Evolutionary conservation across 2,329 filamentous ascomycete species (phyloP), one percentile per base, ranked within the genome.

Genomic region (Xylariaceae sp.): DNA sequence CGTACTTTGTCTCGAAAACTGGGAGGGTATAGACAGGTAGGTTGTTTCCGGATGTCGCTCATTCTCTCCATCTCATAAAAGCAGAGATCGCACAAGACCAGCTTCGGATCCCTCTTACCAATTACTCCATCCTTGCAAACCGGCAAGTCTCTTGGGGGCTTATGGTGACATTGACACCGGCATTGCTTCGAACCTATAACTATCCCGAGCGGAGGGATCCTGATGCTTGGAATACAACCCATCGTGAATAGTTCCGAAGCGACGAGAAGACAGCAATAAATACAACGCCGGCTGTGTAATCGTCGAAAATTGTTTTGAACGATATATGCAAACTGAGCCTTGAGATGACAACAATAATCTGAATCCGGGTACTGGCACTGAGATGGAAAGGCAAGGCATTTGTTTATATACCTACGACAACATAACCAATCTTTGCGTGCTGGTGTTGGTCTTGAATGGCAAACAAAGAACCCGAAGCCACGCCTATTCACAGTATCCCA

Each of bases 21-120:
- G 3, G 32, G 41, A 7, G 47, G 47, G 21, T 57, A 55, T 39
- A 51, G 49, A 26, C 56, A 50, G 13, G 54, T 51, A n/a, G 51
- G 51, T 2, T 7, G 13, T 10, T 39, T 32, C 9, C 53, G 49
- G 32, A 58, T 18, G 15, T 19, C 5, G n/a, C 47, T 51, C 44
- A 50, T 16, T 9, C 47, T 30, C 30, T 41, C 45, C 29, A 49
- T 19, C 44, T 55, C 44, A 32, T 47, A 52, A 44, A 41, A 54
- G 22, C 54, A 59, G 46, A 52, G 19, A 45, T 55, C 52, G 26
- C 54, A 56, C n/a, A 57, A 22, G 9, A 15, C 22, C 39, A 44
- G 19, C 34, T 55, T 37, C 19, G 49, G 56, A 18, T 59, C 56
- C 44, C 44, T 47, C 34, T 44, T 59, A 21, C 51, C 51, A n/a